A percentile compares a stretch with the other conserved stretches of the same genome.
These are phyloP conservation scores for Yarrowia osloensis DNA, from an alignment of 805 yeast species.

Conservation along the genomic window DNA sequence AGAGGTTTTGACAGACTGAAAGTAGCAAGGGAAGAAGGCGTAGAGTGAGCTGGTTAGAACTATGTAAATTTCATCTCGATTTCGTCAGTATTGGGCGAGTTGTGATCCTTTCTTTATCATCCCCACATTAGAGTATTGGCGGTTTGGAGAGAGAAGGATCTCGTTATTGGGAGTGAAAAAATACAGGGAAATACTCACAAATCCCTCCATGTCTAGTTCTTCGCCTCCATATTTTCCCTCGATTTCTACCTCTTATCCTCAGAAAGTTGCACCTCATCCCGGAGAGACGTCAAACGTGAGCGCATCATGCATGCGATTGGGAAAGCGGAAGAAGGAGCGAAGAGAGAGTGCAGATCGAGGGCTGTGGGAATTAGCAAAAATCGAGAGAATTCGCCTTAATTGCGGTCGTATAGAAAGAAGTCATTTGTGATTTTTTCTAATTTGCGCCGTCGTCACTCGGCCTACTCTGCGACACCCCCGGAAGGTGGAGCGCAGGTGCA, in stretches of 20 bases:
- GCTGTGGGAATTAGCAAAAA: background rate
- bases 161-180: too few species aligned
- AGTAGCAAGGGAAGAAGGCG: background rate
- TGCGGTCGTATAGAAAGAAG: background rate
- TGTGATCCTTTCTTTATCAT: too few species aligned
- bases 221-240: too few species aligned
- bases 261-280: background rate
- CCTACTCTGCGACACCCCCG: background rate
- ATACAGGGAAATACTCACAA: too few species aligned
- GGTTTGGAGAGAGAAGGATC: too few species aligned
- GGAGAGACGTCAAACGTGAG: background rate
- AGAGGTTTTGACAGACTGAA: background rate
- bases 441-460: background rate
- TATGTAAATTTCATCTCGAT: background rate
- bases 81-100: background rate
- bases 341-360: background rate
- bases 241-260: background rate
- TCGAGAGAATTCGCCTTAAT: background rate
- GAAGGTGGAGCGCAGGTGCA: background rate
- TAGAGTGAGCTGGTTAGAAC: background rate
- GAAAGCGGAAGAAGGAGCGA: background rate
- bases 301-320: conserved; percentile 7
- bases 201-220: too few species aligned
- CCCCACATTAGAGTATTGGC: too few species aligned
- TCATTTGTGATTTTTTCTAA: too few species aligned